Conservation (phyloP, 108 stramenopile species). For the Cyclostephanos tholiformis region DNA sequence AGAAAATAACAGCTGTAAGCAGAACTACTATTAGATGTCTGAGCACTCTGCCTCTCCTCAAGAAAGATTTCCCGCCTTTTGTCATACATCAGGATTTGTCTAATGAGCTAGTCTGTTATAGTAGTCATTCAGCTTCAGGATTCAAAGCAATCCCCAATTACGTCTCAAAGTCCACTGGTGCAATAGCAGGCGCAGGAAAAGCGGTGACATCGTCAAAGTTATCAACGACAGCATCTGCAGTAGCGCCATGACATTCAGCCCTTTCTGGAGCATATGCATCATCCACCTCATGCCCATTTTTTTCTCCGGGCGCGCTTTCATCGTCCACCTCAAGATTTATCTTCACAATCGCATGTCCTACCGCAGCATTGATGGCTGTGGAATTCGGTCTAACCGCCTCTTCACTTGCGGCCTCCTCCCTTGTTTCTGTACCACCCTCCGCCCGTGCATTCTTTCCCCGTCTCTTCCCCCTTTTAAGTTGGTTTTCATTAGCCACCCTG, state of each 20-base stretch:
- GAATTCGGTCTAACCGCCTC: not conserved
- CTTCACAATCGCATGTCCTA: not conserved
- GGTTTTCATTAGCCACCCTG: not conserved
- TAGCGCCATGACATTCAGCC: not conserved
- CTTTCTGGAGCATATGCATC: not conserved
- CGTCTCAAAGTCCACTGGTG: not conserved
- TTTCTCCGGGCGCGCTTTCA: not conserved
- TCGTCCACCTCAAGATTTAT: not conserved
- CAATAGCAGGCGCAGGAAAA: conserved; percentile 65
- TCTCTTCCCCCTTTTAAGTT: conserved; percentile 13
- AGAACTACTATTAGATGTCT: no score
- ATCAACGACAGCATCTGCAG: not conserved
- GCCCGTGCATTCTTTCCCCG: conserved; percentile 1
- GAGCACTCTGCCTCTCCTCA: no score
- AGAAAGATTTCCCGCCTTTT: no score
- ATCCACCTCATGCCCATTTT: not conserved
- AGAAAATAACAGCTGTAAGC: no score
- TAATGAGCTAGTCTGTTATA: no score
- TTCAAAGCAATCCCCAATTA: no score
- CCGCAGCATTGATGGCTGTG: not conserved
- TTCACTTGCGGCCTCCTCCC: not conserved
- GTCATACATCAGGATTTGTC: no score
- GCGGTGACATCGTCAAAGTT: conserved; percentile 7
- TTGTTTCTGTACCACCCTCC: not conserved
- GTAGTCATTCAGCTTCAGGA: no score